phyloP scores from a whole-genome alignment of 2,329 filamentous ascomycete genomes.

The Ophiostoma sp. region DNA sequence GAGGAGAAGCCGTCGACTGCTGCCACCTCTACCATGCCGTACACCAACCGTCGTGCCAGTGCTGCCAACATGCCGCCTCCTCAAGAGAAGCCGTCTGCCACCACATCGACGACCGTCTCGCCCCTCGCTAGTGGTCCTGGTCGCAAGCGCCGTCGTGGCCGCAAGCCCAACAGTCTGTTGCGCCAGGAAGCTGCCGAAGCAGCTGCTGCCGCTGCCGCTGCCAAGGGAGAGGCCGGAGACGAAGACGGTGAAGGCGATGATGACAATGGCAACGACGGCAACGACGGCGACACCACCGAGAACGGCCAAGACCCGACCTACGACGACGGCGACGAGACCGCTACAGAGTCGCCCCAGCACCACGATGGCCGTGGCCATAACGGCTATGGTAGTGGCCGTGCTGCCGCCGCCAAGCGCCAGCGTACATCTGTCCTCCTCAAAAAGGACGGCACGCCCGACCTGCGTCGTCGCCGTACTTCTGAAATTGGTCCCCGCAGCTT shows the following conservation, averaged over 20 bases:
- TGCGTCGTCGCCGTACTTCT: neutral
- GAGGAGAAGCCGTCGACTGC: neutral
- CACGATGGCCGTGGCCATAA: neutral
- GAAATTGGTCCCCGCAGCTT: conserved; percentile 46
- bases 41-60: conserved; percentile 12
- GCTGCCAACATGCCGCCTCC: conserved; percentile 7
- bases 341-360: conserved; percentile 27
- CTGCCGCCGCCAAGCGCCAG: neutral
- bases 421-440: neutral
- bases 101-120: neutral
- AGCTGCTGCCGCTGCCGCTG: conserved; percentile 16
- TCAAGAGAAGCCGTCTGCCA: conserved; percentile 9
- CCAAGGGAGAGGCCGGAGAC: neutral
- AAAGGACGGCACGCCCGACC: neutral
- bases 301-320: neutral
- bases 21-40: neutral
- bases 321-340: conserved; percentile 21
- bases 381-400: neutral
- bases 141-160: conserved; percentile 25
- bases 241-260: neutral
- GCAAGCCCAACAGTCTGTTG: conserved; percentile 23
- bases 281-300: conserved; percentile 6
- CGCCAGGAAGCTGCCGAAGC: conserved; percentile 19
- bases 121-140: neutral
- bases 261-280: conserved; percentile 1